These are phyloP conservation scores for apple (Malus domestica) DNA, from an alignment of 306 rosid genomes.

Conservation along the genomic window ASM211411v1 NC_041798.1:24270501-24271000, in stretches of 20 bases:
- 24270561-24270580: too few relatives aligned
- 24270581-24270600: background rate
- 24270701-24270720: too few relatives aligned
- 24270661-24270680: background rate
- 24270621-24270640: too few relatives aligned
- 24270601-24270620: background rate
- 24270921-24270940: conserved; percentile 11
- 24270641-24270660: background rate
- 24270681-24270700: too few relatives aligned
- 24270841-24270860: conserved; percentile 1
- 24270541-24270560: background rate
- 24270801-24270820: background rate
- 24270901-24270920: background rate
- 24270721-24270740: background rate
- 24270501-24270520: background rate
- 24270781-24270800: background rate
- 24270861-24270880: conserved; percentile 1
- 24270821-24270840: background rate
- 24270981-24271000: background rate
- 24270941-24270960: background rate
- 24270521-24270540: background rate
- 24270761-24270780: too few relatives aligned
- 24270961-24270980: conserved; percentile 4
- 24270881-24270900: background rate
- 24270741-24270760: background rate